Evolutionary conservation across 768 basidiomycete genomes (phyloP).

Genomic region (Dendrothele bispora): DNA sequence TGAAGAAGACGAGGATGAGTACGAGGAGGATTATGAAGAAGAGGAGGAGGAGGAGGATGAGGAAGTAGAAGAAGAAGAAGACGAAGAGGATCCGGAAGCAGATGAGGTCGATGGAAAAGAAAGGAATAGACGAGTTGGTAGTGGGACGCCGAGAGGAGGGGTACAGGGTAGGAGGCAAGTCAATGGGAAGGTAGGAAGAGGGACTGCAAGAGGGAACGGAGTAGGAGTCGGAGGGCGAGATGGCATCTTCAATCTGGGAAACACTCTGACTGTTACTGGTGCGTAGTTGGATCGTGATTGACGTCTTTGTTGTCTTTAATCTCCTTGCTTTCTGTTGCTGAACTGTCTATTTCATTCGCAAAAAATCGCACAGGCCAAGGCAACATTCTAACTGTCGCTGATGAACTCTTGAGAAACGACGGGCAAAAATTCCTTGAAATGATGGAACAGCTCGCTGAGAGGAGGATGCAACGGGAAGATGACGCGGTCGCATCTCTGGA

Average conservation of each 20-base stretch:
- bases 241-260: constrained; percentile 79
- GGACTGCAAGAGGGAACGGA: neutral
- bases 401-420: constrained; percentile 97
- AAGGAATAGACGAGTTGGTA: neutral
- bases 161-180: neutral
- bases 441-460: constrained; percentile 99
- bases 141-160: neutral
- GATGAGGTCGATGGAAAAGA: neutral
- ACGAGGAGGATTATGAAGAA: constrained; percentile 55
- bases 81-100: constrained; percentile 38
- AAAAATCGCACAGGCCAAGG: constrained; percentile 62
- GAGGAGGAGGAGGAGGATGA: constrained; percentile 70
- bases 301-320: no score
- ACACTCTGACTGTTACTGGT: constrained; percentile 81
- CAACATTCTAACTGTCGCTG: constrained; percentile 97
- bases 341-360: constrained; percentile 15
- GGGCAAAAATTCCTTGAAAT: constrained; percentile 99
- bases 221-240: constrained; percentile 43
- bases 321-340: constrained; percentile 6
- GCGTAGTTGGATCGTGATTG: no score
- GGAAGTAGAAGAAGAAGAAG: constrained; percentile 62
- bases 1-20: constrained; percentile 55
- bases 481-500: constrained; percentile 21
- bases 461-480: constrained; percentile 77
- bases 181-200: neutral